Base-by-base conservation (phyloP, 108 stramenopile genomes). In the Cyclotella cryptica region DNA sequence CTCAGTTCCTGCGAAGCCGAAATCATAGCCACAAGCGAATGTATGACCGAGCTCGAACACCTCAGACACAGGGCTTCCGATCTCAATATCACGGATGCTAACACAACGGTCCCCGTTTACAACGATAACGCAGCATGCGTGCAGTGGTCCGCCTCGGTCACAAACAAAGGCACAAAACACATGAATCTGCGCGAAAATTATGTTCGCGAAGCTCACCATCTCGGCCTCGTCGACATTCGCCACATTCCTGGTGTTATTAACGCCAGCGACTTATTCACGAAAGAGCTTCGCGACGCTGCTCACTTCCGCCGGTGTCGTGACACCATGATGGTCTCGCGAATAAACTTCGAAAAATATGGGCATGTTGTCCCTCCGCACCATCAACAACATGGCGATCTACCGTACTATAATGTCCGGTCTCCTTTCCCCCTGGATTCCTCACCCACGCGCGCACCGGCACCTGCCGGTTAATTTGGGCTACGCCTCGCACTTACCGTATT, bases 221-320 rank as follows among this genome's bases (percentile, higher is more conserved):
- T 55, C 12, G 8, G 40, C 10, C 30, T 27, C 13, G 54, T 40
- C 52, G 0, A 55, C 1, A 39, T 70, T 0, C 21, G 0, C 0
- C 66, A 67, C 27, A 67, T 51, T 22, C 47, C 66, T 27, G 66
- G 66, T 19, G 11, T 17, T 0, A 67, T 67, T 24, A 59, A 59
- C 58, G 22, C 49, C 49, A 51, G 49, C 49, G 49, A 24, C 14
- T 4, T 58, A 3, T 58, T 58, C 26, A 58, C 57, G 2, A 58
- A 58, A 58, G 57, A 58, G 13, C 5, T 58, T 18, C 4, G 24
- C 2, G 57, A 58, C 14, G 57, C 3, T 58, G 57, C 57, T 4
- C 57, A 58, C 57, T 24, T 58, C 26, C 57, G 57, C 21, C 18
- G 26, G 1, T 27, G 22, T 9, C 57, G 14, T 27, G 57, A 58